A percentile compares a stretch with the other conserved stretches of the same genome.
Evolutionary conservation across 306 rosid species (phyloP).

Genomic region (Hylodesmum podocarpum): DNA sequence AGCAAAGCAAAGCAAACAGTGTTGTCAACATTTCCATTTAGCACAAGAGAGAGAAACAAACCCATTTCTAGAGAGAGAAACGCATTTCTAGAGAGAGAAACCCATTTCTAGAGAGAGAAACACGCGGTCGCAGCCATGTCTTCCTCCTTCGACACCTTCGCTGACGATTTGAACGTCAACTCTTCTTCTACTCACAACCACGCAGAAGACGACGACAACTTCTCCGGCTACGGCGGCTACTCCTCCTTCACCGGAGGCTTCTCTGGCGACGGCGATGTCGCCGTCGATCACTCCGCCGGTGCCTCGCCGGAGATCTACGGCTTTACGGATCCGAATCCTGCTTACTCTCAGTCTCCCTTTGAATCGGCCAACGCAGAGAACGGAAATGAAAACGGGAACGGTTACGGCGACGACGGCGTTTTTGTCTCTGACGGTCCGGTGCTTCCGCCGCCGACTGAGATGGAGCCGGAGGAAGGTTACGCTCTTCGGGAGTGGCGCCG

Average conservation of each 20-base stretch:
- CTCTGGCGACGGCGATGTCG: constrained; percentile 50
- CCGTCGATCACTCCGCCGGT: constrained; percentile 54
- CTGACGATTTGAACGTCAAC: constrained; percentile 60
- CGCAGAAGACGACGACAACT: constrained; percentile 53
- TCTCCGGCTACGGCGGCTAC: constrained; percentile 68
- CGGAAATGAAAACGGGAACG: constrained; percentile 63
- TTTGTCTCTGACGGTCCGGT: constrained; percentile 84
- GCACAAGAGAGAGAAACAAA: constrained; percentile 21
- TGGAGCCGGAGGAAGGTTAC: constrained; percentile 86
- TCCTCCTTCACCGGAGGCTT: constrained; percentile 52
- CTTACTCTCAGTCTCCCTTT: constrained; percentile 74
- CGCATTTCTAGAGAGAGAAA: constrained; percentile 27
- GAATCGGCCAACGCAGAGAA: constrained; percentile 62
- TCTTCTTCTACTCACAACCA: constrained; percentile 50
- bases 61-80: constrained; percentile 33
- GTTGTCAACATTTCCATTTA: background rate
- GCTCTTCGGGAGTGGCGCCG: constrained; percentile 99
- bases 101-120: constrained; percentile 36
- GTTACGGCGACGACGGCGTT: constrained; percentile 55
- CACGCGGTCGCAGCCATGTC: constrained; percentile 47
- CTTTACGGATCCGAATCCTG: constrained; percentile 67
- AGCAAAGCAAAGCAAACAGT: constrained; percentile 27
- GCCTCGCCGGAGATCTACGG: constrained; percentile 77
- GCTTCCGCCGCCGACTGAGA: constrained; percentile 79
- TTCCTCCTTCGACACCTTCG: constrained; percentile 78